Base-by-base conservation (phyloP, 2,329 filamentous ascomycete species). In the Scorias spongiosa region DNA sequence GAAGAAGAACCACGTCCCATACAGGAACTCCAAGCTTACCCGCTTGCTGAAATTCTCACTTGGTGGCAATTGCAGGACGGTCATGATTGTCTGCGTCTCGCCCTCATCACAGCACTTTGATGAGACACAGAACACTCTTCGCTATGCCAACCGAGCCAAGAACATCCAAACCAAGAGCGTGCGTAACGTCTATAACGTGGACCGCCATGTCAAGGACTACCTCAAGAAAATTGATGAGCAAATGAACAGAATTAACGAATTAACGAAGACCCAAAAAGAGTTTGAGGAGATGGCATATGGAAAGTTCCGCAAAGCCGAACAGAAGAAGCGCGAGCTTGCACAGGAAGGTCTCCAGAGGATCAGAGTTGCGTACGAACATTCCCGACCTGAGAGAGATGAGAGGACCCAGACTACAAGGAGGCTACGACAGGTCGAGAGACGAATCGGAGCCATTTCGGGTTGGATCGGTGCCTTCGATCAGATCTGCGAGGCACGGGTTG, bases 121-220 rank as follows among this genome's bases (percentile, higher is more conserved):
- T 62, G 91, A 98, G 66, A 95, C 89, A 0, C 91, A 98, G 57
- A 98, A 98, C 63, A 98, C 91, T 0, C 72, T 98, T 14, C 84
- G 93, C 55, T 98, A 98, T 58, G 91, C 91, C 41, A 96, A 98
- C 63, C 76, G 91, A 53, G 91, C 91, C 46, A 98, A 98, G 75
- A 98, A 98, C 58, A 98, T 98, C 59, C 93, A 96, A 67, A 98
- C 91, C 46, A 98, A 98, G 72, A 87, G 95, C 45, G 95, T 91
- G n/a, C 80, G 88, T 57, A 98, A 98, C 59, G 88, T 96, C 18
- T 98, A 93, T 68, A 98, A 98, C 62, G 91, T 98, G 50, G 95
- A 98, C 62, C 83, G 91, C 48, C 91, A 98, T 65, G 91, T 98
- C 57, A 98, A 98, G 69, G 91, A 98, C 64, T 98, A 94, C 66